These are phyloP conservation scores for Dimargaris xerosporica DNA, from an alignment of 192 early-diverging fungal genomes.

Conservation along the genomic window DNA sequence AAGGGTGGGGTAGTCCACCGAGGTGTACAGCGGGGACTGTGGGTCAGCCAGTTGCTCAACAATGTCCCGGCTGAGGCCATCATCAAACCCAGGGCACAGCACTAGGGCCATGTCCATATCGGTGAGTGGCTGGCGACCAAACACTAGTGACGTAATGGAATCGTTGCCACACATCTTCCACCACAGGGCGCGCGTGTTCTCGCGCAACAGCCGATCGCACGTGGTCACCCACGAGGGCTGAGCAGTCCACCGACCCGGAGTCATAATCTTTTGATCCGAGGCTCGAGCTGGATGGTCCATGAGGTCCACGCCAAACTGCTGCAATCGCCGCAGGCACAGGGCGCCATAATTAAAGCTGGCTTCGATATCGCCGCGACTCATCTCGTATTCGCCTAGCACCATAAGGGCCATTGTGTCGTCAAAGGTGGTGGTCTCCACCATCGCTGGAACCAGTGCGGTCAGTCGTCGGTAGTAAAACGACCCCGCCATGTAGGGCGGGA, in stretches of 20 bases:
- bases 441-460: background rate
- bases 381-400: conserved; percentile 3
- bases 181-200: conserved; percentile 1
- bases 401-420: background rate
- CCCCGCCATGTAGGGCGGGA: background rate
- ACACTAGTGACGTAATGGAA: background rate
- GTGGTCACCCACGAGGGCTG: background rate
- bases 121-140: background rate
- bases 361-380: conserved; percentile 2
- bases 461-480: background rate
- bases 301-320: background rate
- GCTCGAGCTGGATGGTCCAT: conserved; percentile 7
- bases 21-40: conserved; percentile 1
- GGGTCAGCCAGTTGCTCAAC: background rate
- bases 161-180: background rate
- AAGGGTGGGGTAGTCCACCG: background rate
- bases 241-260: background rate
- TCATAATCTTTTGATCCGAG: background rate
- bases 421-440: background rate
- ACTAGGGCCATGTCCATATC: background rate
- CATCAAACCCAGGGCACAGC: background rate
- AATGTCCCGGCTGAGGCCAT: too few species aligned
- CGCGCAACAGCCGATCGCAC: background rate
- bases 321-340: background rate
- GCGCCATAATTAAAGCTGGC: background rate